Percentiles rank a stretch among this genome's conserved stretches.
These are phyloP conservation scores for Blyttiomyces sp. DNA, from an alignment of 371 early-diverging fungal species.

Conservation along the genomic window DNA sequence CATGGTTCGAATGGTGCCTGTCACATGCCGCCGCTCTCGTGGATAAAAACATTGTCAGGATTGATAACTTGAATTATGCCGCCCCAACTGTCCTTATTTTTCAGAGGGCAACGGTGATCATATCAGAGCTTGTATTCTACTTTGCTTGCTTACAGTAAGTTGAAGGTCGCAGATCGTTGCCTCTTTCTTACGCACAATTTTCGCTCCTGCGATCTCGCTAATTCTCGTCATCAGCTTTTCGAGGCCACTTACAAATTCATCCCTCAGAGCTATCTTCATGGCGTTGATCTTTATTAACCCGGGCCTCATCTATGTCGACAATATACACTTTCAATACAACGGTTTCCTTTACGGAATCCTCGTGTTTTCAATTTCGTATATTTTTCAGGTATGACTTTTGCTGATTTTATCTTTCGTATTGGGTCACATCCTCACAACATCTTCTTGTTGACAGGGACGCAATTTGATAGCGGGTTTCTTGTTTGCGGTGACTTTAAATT, in stretches of 20 bases:
- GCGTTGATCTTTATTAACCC: constrained; percentile 76
- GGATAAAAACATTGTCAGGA: constrained; percentile 75
- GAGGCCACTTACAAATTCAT: background rate
- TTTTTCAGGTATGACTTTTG: constrained; percentile 70
- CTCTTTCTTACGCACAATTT: background rate
- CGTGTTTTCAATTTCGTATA: constrained; percentile 71
- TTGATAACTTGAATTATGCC: constrained; percentile 68
- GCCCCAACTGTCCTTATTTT: constrained; percentile 69
- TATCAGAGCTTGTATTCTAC: constrained; percentile 74
- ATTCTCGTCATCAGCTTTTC: background rate
- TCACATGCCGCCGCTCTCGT: constrained; percentile 58
- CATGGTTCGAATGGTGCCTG: constrained; percentile 87
- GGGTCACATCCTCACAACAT: background rate
- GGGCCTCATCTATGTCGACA: constrained; percentile 62
- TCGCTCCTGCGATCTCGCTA: too few relatives aligned
- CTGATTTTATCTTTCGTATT: background rate
- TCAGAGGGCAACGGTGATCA: constrained; percentile 80
- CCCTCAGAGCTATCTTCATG: constrained; percentile 4
- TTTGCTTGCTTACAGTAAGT: constrained; percentile 64
- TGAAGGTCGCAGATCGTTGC: background rate
- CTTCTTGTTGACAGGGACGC: constrained; percentile 42
- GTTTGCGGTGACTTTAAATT: constrained; percentile 87
- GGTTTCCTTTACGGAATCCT: constrained; percentile 89
- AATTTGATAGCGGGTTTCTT: constrained; percentile 67
- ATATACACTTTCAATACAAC: constrained; percentile 97